Evolutionary conservation across 139 green algal species (phyloP).

Genomic region (Chlamydomonas asymmetrica): DNA sequence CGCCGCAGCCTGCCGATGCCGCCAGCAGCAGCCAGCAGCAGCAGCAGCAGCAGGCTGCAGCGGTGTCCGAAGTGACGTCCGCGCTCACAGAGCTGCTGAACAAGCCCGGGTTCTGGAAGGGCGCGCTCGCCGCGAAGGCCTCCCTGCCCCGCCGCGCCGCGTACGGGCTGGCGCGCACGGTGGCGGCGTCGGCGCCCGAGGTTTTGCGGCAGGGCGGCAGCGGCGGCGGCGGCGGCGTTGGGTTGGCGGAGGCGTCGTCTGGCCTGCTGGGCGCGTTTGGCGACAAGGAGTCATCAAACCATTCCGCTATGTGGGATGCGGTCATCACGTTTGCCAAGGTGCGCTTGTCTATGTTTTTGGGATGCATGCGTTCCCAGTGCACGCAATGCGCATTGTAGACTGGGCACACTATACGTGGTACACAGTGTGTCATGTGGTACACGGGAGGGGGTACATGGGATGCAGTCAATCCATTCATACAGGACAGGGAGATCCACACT

Average conservation of each 20-base stretch:
- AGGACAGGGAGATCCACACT: no score
- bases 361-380: no score
- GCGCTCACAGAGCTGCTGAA: slow-evolving; percentile 25
- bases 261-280: slow-evolving; percentile 38
- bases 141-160: slow-evolving; percentile 41
- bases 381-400: no score
- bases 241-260: slow-evolving; percentile 9
- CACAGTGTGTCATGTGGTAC: no score
- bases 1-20: not conserved
- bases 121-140: slow-evolving; percentile 38
- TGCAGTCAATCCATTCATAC: not conserved
- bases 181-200: not conserved
- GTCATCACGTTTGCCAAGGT: slow-evolving; percentile 65
- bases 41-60: not conserved
- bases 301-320: slow-evolving; percentile 76
- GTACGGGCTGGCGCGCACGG: slow-evolving; percentile 48
- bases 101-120: slow-evolving; percentile 51
- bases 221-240: not conserved
- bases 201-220: not conserved
- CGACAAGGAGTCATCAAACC: slow-evolving; percentile 68
- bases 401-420: no score
- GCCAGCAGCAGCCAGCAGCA: not conserved
- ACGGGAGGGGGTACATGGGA: no score
- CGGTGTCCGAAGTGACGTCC: not conserved
- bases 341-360: slow-evolving; percentile 2